Evolutionary conservation across 768 basidiomycete genomes (phyloP).

Genomic region (Mycena galopus): DNA sequence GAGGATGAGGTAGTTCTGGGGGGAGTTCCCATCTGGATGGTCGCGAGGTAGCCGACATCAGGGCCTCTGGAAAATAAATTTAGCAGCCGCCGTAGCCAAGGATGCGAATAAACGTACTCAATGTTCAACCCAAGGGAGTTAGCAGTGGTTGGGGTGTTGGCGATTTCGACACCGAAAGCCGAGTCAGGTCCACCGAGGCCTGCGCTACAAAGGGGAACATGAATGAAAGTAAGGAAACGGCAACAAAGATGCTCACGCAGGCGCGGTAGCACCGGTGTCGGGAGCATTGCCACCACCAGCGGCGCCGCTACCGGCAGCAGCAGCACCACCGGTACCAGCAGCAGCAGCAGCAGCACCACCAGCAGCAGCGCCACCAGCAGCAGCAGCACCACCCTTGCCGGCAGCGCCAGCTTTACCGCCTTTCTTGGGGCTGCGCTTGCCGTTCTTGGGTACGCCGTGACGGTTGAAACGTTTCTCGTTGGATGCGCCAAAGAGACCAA

Average conservation of each 20-base stretch:
- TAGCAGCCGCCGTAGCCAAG: background rate
- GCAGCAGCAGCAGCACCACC: slow-evolving; percentile 3
- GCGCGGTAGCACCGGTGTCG: slow-evolving; percentile 9
- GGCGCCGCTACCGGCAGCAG: slow-evolving; percentile 22
- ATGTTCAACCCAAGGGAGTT: slow-evolving; percentile 79
- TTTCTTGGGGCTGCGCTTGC: slow-evolving; percentile 24
- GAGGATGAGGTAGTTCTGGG: slow-evolving; percentile 65
- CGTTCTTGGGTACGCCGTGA: slow-evolving; percentile 40
- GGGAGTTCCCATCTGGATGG: slow-evolving; percentile 78
- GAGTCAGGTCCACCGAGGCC: slow-evolving; percentile 36
- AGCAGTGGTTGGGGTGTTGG: slow-evolving; percentile 52
- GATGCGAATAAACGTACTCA: slow-evolving; percentile 58
- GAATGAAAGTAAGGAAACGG: background rate
- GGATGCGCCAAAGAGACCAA: slow-evolving; percentile 9
- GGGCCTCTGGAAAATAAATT: slow-evolving; percentile 46
- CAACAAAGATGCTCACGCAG: background rate
- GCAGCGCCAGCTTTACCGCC: slow-evolving; percentile 5
- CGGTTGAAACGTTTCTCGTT: slow-evolving; percentile 52
- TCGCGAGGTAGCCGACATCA: slow-evolving; percentile 68
- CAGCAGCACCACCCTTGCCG: slow-evolving; percentile 18
- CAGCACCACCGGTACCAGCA: slow-evolving; percentile 21
- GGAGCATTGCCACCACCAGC: slow-evolving; percentile 22
- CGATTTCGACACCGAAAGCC: slow-evolving; percentile 51
- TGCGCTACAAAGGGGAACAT: background rate
- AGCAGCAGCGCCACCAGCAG: slow-evolving; percentile 24